These are phyloP conservation scores for Ceratocystis papillata DNA, from an alignment of 2,329 filamentous ascomycete genomes.

Conservation along the genomic window DNA sequence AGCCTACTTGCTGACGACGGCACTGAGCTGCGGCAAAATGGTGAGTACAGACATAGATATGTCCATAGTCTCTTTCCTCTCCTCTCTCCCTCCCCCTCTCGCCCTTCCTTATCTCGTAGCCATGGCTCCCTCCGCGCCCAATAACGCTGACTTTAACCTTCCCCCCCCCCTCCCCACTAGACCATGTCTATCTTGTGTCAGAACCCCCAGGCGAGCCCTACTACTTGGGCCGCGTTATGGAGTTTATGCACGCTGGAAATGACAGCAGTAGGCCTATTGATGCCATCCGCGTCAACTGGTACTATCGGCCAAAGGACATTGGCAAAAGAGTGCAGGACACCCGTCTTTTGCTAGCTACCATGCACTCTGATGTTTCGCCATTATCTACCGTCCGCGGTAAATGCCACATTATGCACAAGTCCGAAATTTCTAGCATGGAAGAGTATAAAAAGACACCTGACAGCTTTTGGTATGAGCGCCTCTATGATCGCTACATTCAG, in stretches of 20 bases:
- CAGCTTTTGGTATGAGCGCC: slow-evolving; percentile 92
- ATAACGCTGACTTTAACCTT: slow-evolving; percentile 3
- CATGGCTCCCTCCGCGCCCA: not conserved
- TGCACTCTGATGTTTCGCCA: slow-evolving; percentile 96
- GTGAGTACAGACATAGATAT: slow-evolving; percentile 44
- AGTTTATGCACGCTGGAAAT: slow-evolving; percentile 79
- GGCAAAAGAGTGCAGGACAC: slow-evolving; percentile 85
- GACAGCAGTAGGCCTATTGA: slow-evolving; percentile 65
- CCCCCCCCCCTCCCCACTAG: slow-evolving; percentile 30
- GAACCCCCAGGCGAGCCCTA: slow-evolving; percentile 97
- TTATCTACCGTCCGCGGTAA: slow-evolving; percentile 86
- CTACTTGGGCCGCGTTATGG: slow-evolving; percentile 96
- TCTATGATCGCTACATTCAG: slow-evolving; percentile 97
- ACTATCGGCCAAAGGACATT: slow-evolving; percentile 92
- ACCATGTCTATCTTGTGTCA: slow-evolving; percentile 88
- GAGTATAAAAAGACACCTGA: slow-evolving; percentile 75
- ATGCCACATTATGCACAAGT: slow-evolving; percentile 79
- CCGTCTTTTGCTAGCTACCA: slow-evolving; percentile 84
- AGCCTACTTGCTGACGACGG: slow-evolving; percentile 85
- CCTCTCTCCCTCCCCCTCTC: not conserved
- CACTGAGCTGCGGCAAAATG: slow-evolving; percentile 70
- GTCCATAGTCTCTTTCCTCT: not conserved
- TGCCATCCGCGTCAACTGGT: slow-evolving; percentile 91
- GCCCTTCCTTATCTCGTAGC: not conserved
- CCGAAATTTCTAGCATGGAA: slow-evolving; percentile 72